Base-by-base conservation (phyloP, 768 basidiomycete genomes). In the Dendrothele bispora region DNA sequence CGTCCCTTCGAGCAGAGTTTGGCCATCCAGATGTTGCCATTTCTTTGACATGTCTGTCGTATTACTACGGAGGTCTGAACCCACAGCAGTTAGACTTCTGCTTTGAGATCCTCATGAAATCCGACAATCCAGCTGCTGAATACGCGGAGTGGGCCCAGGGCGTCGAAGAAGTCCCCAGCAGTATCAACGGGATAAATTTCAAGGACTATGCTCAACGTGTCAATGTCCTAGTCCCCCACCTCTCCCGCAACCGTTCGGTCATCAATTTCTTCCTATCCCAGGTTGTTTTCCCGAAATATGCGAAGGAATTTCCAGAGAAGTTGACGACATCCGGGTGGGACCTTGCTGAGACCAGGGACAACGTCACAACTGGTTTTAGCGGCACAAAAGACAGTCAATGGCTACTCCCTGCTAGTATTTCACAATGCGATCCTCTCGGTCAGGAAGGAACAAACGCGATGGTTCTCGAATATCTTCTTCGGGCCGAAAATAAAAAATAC, bases 291-390 rank as follows among this genome's bases (percentile, higher is more conserved):
- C 79, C 79, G 3, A 73, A 67, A 26, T 70, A 72, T 37, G 77
- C 73, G 0, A 78, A 74, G 40, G 69, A 76, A 22, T 82, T 79
- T 50, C 68, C 67, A 1, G 45, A 52, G 10, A 80, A 77, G 52
- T 59, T 81, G 17, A 54, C 73, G 3, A 73, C 78, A 11, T 75
- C 73, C 1, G 70, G 70, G 1, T 81, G 79, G 80, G 80, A 82
- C 61, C 58, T 81, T 30, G 78, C 73, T 0, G 71, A 73, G 43
- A 50, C 45, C 2, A 74, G 66, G 39, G 27, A 24, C 8, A 51
- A 65, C 17, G 21, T 66, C 14, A 76, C 66, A 1, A 79, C 78
- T 0, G 78, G 77, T 4, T 82, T 82, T 51, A 80, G 77, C 40
- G 80, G 79, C 7, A 82, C 80, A 1, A 82, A 81, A 40, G 80